Evolutionary conservation across 257 asterid species (phyloP).

Genomic region (Penstemon newberryi): DNA sequence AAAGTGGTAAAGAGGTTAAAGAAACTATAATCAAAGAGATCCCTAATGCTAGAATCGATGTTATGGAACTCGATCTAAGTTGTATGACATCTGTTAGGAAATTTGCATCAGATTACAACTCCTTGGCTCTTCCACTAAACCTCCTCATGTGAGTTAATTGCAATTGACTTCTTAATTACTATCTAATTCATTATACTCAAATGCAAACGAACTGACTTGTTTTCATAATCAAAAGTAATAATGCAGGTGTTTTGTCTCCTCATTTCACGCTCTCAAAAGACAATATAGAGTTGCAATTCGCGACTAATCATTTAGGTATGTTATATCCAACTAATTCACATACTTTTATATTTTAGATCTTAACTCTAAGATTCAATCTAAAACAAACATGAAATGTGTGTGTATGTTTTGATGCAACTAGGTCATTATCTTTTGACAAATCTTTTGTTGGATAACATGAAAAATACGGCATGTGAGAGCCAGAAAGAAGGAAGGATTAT

Average conservation of each 20-base stretch:
- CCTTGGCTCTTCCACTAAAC: constrained; percentile 48
- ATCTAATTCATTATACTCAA: background rate
- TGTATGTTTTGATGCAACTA: constrained; percentile 19
- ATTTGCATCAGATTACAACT: constrained; percentile 53
- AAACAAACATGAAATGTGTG: no score
- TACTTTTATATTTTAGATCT: background rate
- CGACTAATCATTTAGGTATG: constrained; percentile 58
- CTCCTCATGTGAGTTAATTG: constrained; percentile 54
- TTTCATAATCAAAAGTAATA: constrained; percentile 38
- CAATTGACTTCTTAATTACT: background rate
- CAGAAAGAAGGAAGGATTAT: constrained; percentile 63
- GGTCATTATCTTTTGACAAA: constrained; percentile 64
- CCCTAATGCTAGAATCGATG: constrained; percentile 58
- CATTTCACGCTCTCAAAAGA: constrained; percentile 60
- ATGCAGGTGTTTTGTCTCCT: constrained; percentile 57
- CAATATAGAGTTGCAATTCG: constrained; percentile 59
- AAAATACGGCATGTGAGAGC: constrained; percentile 49
- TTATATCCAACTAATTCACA: background rate
- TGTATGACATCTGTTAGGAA: constrained; percentile 54
- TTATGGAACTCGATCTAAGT: constrained; percentile 62
- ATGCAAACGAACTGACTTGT: constrained; percentile 12
- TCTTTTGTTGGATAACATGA: constrained; percentile 55
- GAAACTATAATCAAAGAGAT: constrained; percentile 45
- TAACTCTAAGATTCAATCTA: no score
- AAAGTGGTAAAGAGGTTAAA: constrained; percentile 41